Base-by-base conservation (phyloP, 192 early-diverging fungal genomes). In the Mortierella alpina region DNA sequence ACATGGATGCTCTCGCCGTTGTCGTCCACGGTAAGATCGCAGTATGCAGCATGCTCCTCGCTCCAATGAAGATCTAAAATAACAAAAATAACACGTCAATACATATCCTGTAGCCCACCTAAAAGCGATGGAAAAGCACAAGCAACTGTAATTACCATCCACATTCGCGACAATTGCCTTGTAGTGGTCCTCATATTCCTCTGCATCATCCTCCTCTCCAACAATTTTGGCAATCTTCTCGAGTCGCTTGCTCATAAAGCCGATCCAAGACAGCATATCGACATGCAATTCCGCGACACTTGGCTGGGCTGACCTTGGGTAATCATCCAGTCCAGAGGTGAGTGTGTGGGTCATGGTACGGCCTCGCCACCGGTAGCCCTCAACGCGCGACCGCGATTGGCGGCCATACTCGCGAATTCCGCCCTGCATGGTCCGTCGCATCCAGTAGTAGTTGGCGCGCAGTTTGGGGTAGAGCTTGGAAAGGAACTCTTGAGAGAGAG, bases 291-390 rank as follows among this genome's bases (percentile, higher is more conserved):
- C 94, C 18, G 89, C 90, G 31, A 86, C 65, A 80, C 90, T 88
- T 6, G 96, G 94, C 22, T 88, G 89, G 7, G 76, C 70, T 0
- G 94, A 90, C 45, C 97, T 88, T 23, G 97, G 97, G 69, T 97
- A 98, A 78, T 98, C 97, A 84, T 98, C 97, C 45, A 98, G 78
- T 8, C 96, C 97, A 39, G 93, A 95, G 0, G 97, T 95, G 60
- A 98, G 83, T 0, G 93, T 94, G 82, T 98, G 97, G 45, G 88
- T 87, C 22, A 83, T 85, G 5, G 93, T 93, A 47, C 95, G 89
- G 1, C 97, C 97, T 52, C 94, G 85, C 97, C 97, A 99, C 14
- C 95, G 83, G 86, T 94, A 99, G 5, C 90, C 96, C 52, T 92
- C 91, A n/a, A 74, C 68, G 49, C 75, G 80, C 5, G 69, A 84